phyloP scores from a whole-genome alignment of 441 rosid species.

The Caryocar brasiliense region DNA sequence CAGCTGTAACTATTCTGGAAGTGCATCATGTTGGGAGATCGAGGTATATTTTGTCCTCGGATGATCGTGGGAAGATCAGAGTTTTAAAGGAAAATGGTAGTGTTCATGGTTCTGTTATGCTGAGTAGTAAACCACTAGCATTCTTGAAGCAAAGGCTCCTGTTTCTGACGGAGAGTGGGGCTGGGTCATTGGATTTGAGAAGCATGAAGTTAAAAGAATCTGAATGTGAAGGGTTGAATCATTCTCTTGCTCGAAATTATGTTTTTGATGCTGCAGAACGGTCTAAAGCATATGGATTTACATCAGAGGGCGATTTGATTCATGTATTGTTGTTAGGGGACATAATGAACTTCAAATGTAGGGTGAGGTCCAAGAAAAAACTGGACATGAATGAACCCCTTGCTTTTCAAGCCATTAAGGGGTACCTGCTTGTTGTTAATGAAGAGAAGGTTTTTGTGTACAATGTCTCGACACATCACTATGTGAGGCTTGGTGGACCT shows the following conservation, averaged over 20 bases:
- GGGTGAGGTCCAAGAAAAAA: slow-evolving; percentile 80
- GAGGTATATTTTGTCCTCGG: slow-evolving; percentile 57
- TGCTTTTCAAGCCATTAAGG: slow-evolving; percentile 71
- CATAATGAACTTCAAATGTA: slow-evolving; percentile 82
- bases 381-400: slow-evolving; percentile 57
- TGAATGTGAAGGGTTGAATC: slow-evolving; percentile 80
- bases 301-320: slow-evolving; percentile 74
- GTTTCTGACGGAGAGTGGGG: slow-evolving; percentile 81
- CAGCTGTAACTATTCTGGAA: slow-evolving; percentile 53
- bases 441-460: slow-evolving; percentile 59
- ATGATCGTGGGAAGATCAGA: slow-evolving; percentile 56
- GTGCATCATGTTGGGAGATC: slow-evolving; percentile 80
- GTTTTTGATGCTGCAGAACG: slow-evolving; percentile 78
- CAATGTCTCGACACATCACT: slow-evolving; percentile 81
- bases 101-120: slow-evolving; percentile 58
- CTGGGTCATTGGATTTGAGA: slow-evolving; percentile 87
- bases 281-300: slow-evolving; percentile 85
- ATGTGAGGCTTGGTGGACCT: slow-evolving; percentile 61
- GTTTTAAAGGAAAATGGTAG: slow-evolving; percentile 66
- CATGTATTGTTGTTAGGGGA: slow-evolving; percentile 77
- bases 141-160: slow-evolving; percentile 89
- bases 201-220: slow-evolving; percentile 80
- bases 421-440: slow-evolving; percentile 63
- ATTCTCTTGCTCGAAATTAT: slow-evolving; percentile 51
- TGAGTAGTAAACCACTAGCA: slow-evolving; percentile 60